Evolutionary conservation across 169 alveolate species (phyloP).

Genomic region (Babesia caballi): DNA sequence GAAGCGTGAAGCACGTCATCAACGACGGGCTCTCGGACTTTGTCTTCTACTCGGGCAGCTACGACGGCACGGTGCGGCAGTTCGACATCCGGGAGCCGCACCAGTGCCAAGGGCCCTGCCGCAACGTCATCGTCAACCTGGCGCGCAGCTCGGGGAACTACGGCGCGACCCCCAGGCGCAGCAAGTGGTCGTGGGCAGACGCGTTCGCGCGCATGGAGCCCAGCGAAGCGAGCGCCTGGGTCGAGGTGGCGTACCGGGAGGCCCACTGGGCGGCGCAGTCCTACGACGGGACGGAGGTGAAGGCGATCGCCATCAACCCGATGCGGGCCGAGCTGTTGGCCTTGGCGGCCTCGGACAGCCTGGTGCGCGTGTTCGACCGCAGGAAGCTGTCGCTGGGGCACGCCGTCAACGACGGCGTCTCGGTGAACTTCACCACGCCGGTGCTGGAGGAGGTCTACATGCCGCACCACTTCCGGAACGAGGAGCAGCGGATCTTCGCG

Average conservation of each 20-base stretch:
- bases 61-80: slow-evolving; percentile 34
- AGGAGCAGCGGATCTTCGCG: slow-evolving; percentile 16
- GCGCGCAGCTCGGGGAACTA: neutral
- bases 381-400: slow-evolving; percentile 43
- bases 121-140: slow-evolving; percentile 14
- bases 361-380: slow-evolving; percentile 67
- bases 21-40: slow-evolving; percentile 17
- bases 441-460: slow-evolving; percentile 42
- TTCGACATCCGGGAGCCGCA: slow-evolving; percentile 29
- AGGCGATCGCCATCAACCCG: slow-evolving; percentile 66
- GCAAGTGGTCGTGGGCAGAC: slow-evolving; percentile 1
- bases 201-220: neutral
- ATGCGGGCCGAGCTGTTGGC: slow-evolving; percentile 59
- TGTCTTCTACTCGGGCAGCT: slow-evolving; percentile 7
- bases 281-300: slow-evolving; percentile 34
- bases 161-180: neutral
- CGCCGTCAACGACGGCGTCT: slow-evolving; percentile 21
- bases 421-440: slow-evolving; percentile 42
- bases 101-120: neutral
- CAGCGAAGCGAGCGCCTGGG: neutral
- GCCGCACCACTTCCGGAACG: slow-evolving; percentile 66
- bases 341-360: slow-evolving; percentile 64
- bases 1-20: slow-evolving; percentile 22
- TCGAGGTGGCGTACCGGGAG: slow-evolving; percentile 15
- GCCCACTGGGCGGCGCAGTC: slow-evolving; percentile 26